Evolutionary conservation across 441 rosid genomes (phyloP).

Genomic region (Macaranga tanarius): DNA sequence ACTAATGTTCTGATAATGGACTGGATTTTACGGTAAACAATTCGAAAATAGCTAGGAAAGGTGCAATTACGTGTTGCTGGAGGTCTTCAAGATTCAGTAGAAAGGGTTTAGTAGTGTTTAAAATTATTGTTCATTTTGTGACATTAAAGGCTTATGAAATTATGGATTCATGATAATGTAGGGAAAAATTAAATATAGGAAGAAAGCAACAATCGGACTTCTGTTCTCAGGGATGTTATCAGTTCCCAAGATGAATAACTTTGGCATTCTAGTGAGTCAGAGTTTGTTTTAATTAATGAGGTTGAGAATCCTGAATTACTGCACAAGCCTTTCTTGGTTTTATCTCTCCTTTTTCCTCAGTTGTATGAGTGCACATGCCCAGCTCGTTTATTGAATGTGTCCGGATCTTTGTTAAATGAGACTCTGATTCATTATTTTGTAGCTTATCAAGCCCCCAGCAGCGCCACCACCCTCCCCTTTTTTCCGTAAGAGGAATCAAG

Average conservation of each 20-base stretch:
- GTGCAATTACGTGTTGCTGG: background rate
- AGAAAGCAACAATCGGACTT: background rate
- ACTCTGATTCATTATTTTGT: background rate
- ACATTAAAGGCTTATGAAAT: background rate
- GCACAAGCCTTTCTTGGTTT: background rate
- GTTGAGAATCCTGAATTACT: background rate
- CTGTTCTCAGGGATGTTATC: background rate
- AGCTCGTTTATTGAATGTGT: background rate
- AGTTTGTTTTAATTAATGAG: background rate
- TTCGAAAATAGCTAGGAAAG: slow-evolving; percentile 9
- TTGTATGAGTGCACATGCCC: background rate
- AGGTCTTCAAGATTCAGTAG: background rate
- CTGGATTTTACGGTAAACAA: background rate
- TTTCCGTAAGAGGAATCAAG: background rate
- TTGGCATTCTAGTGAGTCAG: background rate
- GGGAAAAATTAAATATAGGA: slow-evolving; percentile 1
- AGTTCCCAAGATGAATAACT: background rate
- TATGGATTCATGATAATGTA: background rate
- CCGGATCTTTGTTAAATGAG: background rate
- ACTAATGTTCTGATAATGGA: background rate
- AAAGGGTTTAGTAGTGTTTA: background rate
- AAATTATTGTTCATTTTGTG: background rate
- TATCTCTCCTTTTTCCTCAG: background rate
- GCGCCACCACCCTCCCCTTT: background rate
- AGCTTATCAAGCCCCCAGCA: background rate